Base-by-base conservation (phyloP, 768 basidiomycete species). In the Tephrocybe sp. region DNA sequence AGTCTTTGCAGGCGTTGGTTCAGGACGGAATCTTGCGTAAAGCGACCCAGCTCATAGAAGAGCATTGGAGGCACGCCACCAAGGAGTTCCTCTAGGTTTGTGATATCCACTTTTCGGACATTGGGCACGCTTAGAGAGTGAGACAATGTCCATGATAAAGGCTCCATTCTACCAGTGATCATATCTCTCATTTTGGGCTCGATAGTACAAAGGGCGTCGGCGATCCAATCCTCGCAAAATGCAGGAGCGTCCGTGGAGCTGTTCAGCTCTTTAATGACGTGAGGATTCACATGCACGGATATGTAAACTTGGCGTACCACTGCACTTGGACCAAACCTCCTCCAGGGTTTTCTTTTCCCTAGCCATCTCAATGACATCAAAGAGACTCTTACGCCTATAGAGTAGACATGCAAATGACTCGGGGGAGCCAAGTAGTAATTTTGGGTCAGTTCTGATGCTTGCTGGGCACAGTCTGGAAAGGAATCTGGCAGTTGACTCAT, bases 341-440 rank as follows among this genome's bases (percentile, higher is more conserved):
- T 34, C 33, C 11, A 34, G n/a, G 4, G 7, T 34, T 23, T 22
- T 5, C 11, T 4, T 21, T 19, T 10, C 1, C 6, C 22, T 6
- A 4, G 39, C 19, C 24, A 23, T 24, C 39, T 40, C 10, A 10
- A 40, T 11, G 11, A 7, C 6, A 21, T 23, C 21, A 21, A 40
- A 40, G 21, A 12, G 39, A 11, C 9, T 9, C 12, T 12, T 3
- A 11, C 15, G 2, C 18, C 18, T 47, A 15, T 47, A 37, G 4
- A 47, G 15, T 11, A 47, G 19, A 13, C 23, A 38, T 15, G 45
- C 45, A 13, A 47, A 47, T 10, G 45, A 47, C 8, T 47, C 37
- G 1, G 46, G 46, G 3, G 46, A 47, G 9, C 21, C 29, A 10
- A 47, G 38, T 1, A 11, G 12, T 2, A 30, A 3, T 39, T 29